These are phyloP conservation scores for Ceratocystis cacaofunesta DNA, from an alignment of 2,329 filamentous ascomycete genomes.

Conservation along the genomic window DNA sequence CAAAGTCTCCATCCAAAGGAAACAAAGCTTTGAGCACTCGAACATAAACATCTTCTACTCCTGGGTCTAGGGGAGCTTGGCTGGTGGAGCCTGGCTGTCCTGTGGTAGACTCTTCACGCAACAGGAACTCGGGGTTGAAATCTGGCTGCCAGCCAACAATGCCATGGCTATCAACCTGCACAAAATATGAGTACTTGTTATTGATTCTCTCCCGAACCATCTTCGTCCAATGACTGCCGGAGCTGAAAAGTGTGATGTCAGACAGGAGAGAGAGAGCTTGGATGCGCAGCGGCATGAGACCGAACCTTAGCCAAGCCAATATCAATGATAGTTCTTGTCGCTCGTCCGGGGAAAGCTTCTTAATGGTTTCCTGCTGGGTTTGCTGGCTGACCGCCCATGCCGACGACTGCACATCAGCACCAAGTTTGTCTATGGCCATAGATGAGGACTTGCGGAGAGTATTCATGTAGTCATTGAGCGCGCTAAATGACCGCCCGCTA, in stretches of 20 bases:
- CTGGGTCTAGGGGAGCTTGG: neutral
- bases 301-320: neutral
- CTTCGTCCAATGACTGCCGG: neutral
- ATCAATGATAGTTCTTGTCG: slow-evolving; percentile 5
- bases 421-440: neutral
- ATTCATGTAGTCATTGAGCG: neutral
- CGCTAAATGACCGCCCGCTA: slow-evolving; percentile 1
- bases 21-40: neutral
- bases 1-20: neutral
- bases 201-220: slow-evolving; percentile 2
- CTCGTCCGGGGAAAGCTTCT: neutral
- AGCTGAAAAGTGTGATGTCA: neutral
- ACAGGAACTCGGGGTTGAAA: neutral
- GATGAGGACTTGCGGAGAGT: neutral
- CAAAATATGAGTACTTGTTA: slow-evolving; percentile 1
- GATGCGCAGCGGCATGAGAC: slow-evolving; percentile 6
- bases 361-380: neutral
- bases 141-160: slow-evolving; percentile 1
- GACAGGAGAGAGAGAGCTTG: slow-evolving; percentile 4
- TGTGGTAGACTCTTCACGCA: neutral
- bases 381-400: neutral
- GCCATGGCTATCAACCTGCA: neutral
- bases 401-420: neutral
- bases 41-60: neutral
- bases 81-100: neutral